Base-by-base conservation (phyloP, 75 land plant species). In the Ceratopteris richardii region DNA sequence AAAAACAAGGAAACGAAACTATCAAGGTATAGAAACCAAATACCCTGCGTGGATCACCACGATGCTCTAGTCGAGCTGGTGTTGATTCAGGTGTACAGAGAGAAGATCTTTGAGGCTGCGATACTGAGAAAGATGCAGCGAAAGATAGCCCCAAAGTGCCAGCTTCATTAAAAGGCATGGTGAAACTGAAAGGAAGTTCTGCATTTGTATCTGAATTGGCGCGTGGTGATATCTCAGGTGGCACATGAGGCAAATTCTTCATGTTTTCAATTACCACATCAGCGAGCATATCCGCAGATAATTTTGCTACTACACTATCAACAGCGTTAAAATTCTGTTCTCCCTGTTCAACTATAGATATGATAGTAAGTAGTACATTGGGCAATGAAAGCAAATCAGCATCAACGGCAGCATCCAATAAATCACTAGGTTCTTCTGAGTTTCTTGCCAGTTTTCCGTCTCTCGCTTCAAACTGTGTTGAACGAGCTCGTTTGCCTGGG, bases 401-500 rank as follows among this genome's bases (percentile, higher is more conserved):
- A 9, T 33, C 37, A 33, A 33, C 7, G 3, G 3, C 37, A 33
- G 37, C 37, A 33, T 33, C 37, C 37, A 33, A 3, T 33, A 9
- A 33, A 33, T 9, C 37, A 33, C 37, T 9, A 9, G 3, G 9
- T 4, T 33, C 9, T 33, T 33, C 37, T 9, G 9, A 4, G 37
- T 9, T 9, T 3, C 37, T 4, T 4, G 7, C 37, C 9, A 9
- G 9, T 33, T 33, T 33, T 33, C 37, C 37, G 3, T 33, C 37
- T 33, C 37, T 33, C 9, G 37, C 3, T 4, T 33, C 37, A 33
- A 9, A 3, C 37, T 33, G 37, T 33, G 37, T 17, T 39, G 40
- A 10, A 56, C 56, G 81, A 11, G 54, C n/a, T 44, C 88, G 70
- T 61, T 91, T 91, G 47, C 72, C 83, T 63, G 72, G 36, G 16